Evolutionary conservation across 768 basidiomycete species (phyloP).

Genomic region (Heimioporus sp.): DNA sequence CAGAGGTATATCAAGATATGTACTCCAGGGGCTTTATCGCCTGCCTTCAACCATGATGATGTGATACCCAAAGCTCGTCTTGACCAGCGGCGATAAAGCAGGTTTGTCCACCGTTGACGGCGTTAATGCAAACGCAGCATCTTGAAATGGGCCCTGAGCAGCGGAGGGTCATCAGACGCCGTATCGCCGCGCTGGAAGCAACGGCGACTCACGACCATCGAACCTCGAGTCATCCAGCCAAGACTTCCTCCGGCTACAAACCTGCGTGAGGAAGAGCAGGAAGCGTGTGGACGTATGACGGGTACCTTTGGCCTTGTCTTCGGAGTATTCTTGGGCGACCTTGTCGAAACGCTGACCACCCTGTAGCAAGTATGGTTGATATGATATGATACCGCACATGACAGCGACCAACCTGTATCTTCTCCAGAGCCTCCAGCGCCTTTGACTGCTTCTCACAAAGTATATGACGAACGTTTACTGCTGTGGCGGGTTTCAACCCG

Average conservation of each 20-base stretch:
- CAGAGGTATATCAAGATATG: constrained; percentile 17
- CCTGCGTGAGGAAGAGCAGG: constrained; percentile 1
- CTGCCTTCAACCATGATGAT: constrained; percentile 91
- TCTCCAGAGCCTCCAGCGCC: constrained; percentile 73
- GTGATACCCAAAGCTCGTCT: constrained; percentile 84
- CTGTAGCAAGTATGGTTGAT: constrained; percentile 32
- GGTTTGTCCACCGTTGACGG: constrained; percentile 85
- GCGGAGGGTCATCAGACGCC: not conserved
- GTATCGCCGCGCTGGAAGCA: not conserved
- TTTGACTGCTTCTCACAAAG: constrained; percentile 86
- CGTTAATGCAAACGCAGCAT: constrained; percentile 78
- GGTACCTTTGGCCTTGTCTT: constrained; percentile 85
- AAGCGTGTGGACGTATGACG: not conserved
- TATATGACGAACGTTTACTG: constrained; percentile 85
- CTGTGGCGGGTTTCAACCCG: constrained; percentile 71
- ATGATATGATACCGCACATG: not conserved
- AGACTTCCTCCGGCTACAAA: constrained; percentile 74
- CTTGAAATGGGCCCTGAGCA: constrained; percentile 69
- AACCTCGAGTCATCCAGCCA: constrained; percentile 84
- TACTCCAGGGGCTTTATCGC: constrained; percentile 37
- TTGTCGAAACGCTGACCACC: constrained; percentile 84
- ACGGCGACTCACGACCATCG: constrained; percentile 63
- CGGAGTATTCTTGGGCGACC: constrained; percentile 86
- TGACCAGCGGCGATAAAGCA: constrained; percentile 65
- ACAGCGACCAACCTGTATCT: constrained; percentile 66